phyloP scores from a whole-genome alignment of 768 basidiomycete genomes.

The Sutorius australiensis region DNA sequence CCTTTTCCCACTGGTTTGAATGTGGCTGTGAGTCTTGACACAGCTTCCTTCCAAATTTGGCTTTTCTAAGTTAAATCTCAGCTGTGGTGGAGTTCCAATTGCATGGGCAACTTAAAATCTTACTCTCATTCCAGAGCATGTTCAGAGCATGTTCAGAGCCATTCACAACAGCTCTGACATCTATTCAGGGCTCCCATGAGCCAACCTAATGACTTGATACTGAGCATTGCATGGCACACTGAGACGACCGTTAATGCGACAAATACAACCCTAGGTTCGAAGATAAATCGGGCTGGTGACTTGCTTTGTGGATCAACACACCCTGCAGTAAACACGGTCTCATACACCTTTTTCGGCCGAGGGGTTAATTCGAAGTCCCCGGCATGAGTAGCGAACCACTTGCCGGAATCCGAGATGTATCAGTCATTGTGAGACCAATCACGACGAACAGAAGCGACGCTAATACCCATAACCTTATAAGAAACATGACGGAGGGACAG shows the following conservation, averaged over 20 bases:
- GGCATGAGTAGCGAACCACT: neutral
- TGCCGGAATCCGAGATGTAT: slow-evolving; percentile 3
- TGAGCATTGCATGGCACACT: slow-evolving; percentile 38
- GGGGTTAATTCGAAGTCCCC: neutral
- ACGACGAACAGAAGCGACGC: slow-evolving; percentile 16
- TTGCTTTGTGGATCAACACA: neutral
- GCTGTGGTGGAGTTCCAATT: too few relatives aligned
- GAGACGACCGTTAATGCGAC: slow-evolving; percentile 21
- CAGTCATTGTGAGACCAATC: slow-evolving; percentile 7
- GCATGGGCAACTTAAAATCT: too few relatives aligned
- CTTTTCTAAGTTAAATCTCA: too few relatives aligned
- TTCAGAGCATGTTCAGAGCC: too few relatives aligned
- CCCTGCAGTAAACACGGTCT: slow-evolving; percentile 6
- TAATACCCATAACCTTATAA: neutral
- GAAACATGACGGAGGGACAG: neutral
- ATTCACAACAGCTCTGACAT: too few relatives aligned
- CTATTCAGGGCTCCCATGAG: too few relatives aligned
- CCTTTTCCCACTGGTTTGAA: too few relatives aligned
- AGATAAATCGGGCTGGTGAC: neutral
- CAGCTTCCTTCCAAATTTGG: too few relatives aligned
- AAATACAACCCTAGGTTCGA: neutral
- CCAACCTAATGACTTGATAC: slow-evolving; percentile 42
- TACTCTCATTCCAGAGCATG: too few relatives aligned
- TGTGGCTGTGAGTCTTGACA: too few relatives aligned
- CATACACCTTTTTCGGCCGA: slow-evolving; percentile 8